Conservation (phyloP, 2,329 filamentous ascomycete genomes). For the Albophoma yamanashiensis region DNA sequence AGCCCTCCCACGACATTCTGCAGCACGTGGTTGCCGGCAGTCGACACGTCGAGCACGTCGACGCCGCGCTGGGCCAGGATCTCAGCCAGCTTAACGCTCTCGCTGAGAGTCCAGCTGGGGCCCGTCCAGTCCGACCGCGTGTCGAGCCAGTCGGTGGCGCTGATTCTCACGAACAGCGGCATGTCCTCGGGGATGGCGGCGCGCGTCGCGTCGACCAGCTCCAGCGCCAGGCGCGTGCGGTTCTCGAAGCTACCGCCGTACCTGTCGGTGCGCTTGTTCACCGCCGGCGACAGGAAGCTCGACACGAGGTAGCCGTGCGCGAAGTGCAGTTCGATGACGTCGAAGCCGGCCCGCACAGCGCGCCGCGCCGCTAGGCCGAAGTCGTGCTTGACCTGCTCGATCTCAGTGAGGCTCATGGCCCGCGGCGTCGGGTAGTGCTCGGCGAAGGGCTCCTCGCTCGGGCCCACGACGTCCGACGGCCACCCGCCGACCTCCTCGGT, state of each 20-base stretch:
- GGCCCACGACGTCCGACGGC: slow-evolving; percentile 38
- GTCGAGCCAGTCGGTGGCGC: slow-evolving; percentile 68
- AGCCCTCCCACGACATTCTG: slow-evolving; percentile 49
- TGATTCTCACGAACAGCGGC: slow-evolving; percentile 64
- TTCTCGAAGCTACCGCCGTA: slow-evolving; percentile 67
- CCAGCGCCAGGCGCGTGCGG: slow-evolving; percentile 54
- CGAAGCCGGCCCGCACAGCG: slow-evolving; percentile 54
- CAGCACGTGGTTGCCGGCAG: slow-evolving; percentile 50
- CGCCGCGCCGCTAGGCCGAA: slow-evolving; percentile 44
- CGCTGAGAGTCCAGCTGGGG: slow-evolving; percentile 56
- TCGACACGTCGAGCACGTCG: slow-evolving; percentile 65
- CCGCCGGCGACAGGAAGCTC: slow-evolving; percentile 56
- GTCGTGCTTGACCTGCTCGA: slow-evolving; percentile 49
- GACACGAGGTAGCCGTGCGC: slow-evolving; percentile 72
- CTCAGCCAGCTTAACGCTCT: slow-evolving; percentile 52
- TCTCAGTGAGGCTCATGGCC: slow-evolving; percentile 55
- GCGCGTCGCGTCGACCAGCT: slow-evolving; percentile 54
- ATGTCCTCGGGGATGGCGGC: slow-evolving; percentile 52
- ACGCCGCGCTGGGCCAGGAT: slow-evolving; percentile 56
- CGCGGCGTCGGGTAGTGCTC: slow-evolving; percentile 48
- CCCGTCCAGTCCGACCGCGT: slow-evolving; percentile 38
- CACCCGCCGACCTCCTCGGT: slow-evolving; percentile 38
- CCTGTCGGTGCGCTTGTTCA: slow-evolving; percentile 57
- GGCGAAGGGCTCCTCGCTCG: slow-evolving; percentile 42
- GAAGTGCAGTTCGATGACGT: slow-evolving; percentile 62